A percentile compares a stretch with the other conserved stretches of the same genome.
Conservation (phyloP, 2,329 filamentous ascomycete genomes). For the Hortaea sp. region DNA sequence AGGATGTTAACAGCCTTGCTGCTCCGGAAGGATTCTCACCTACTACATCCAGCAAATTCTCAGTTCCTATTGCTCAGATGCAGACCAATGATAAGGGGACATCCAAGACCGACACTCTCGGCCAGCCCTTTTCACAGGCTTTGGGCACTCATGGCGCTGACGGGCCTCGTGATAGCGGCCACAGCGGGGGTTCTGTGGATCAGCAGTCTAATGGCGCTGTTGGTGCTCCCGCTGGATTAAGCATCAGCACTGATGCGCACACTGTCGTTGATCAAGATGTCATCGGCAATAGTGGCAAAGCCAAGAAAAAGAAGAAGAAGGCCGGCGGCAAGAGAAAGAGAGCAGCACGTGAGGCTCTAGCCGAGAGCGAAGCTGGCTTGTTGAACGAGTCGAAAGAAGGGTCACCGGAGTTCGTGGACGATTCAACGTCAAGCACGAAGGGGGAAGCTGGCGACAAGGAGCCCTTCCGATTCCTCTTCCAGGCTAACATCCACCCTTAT, state of each 20-base stretch:
- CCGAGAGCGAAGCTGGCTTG: background rate
- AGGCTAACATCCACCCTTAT: background rate
- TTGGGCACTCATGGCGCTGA: background rate
- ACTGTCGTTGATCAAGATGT: background rate
- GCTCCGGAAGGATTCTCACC: background rate
- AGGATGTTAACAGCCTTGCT: background rate
- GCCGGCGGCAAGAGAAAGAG: slow-evolving; percentile 11
- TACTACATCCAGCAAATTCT: background rate
- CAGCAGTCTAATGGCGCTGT: background rate
- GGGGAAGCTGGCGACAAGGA: background rate
- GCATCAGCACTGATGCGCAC: too few relatives aligned
- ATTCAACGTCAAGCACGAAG: background rate
- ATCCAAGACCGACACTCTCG: background rate
- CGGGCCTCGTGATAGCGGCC: slow-evolving; percentile 2
- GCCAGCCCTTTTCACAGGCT: slow-evolving; percentile 4
- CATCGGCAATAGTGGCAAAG: slow-evolving; percentile 2
- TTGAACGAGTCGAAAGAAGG: background rate
- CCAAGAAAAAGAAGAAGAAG: slow-evolving; percentile 14
- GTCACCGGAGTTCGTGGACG: background rate
- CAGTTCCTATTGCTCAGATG: background rate
- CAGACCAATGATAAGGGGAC: background rate
- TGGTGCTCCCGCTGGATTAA: too few relatives aligned
- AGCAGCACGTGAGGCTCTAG: slow-evolving; percentile 1
- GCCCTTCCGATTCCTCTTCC: background rate
- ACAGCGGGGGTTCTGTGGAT: slow-evolving; percentile 2